A percentile compares a stretch with the other conserved stretches of the same genome.
These are phyloP conservation scores for Penicillium roqueforti DNA, from an alignment of 495 filamentous ascomycete species.

Conservation along the genomic window DNA sequence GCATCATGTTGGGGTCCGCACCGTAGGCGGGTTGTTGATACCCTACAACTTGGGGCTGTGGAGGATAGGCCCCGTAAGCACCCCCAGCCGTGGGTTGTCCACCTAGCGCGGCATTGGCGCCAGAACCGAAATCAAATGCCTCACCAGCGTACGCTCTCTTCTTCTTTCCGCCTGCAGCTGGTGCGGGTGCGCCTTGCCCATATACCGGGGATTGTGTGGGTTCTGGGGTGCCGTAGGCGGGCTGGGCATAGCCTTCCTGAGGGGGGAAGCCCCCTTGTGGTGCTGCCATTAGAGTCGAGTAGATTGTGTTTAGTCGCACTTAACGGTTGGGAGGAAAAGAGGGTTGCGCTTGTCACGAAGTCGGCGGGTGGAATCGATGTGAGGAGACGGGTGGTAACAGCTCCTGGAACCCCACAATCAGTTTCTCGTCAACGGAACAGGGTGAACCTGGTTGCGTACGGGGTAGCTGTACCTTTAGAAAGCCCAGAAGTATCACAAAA, in stretches of 20 bases:
- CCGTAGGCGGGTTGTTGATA: conserved; percentile 57
- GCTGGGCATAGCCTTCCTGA: conserved; percentile 50
- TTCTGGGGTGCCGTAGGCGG: conserved; percentile 41
- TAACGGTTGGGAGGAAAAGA: conserved; percentile 4
- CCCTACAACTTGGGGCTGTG: conserved; percentile 45
- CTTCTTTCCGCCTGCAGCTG: conserved; percentile 57
- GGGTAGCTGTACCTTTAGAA: neutral
- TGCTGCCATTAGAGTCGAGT: conserved; percentile 42
- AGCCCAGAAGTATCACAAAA: conserved; percentile 2
- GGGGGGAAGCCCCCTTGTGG: conserved; percentile 64
- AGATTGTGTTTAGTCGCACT: conserved; percentile 11
- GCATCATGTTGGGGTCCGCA: conserved; percentile 39
- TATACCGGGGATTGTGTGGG: conserved; percentile 32
- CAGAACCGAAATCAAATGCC: conserved; percentile 88
- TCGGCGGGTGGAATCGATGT: conserved; percentile 16
- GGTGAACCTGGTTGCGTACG: neutral
- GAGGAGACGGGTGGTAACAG: conserved; percentile 25
- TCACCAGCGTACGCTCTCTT: conserved; percentile 91
- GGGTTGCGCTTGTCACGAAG: conserved; percentile 5
- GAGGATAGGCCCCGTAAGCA: conserved; percentile 55
- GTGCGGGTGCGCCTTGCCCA: conserved; percentile 27
- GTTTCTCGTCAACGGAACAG: conserved; percentile 11
- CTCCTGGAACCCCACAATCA: conserved; percentile 32
- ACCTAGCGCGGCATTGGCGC: conserved; percentile 74
- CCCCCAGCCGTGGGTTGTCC: conserved; percentile 52